Conservation (phyloP, 257 asterid genomes). For the Paulownia fortunei region DNA sequence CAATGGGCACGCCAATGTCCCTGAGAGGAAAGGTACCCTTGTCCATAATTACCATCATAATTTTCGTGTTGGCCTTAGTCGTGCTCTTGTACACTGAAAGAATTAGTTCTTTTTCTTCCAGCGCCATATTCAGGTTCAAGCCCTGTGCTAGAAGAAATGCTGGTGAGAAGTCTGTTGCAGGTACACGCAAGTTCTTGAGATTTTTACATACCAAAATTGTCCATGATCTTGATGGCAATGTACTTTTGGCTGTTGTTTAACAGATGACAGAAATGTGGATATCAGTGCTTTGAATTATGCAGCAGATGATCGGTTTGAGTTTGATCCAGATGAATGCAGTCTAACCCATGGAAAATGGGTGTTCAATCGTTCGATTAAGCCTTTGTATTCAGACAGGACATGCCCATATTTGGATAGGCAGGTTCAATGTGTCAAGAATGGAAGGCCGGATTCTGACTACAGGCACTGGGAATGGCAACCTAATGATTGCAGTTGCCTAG, state of each 20-base stretch:
- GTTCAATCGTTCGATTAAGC: constrained; percentile 67
- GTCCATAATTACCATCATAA: constrained; percentile 50
- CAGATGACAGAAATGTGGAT: constrained; percentile 45
- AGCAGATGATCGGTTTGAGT: constrained; percentile 61
- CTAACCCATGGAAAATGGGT: constrained; percentile 78
- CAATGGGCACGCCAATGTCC: constrained; percentile 53
- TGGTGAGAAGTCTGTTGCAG: constrained; percentile 37
- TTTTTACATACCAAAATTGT: too few relatives aligned
- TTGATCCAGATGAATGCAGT: constrained; percentile 82
- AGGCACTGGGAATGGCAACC: constrained; percentile 92
- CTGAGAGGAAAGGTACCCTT: constrained; percentile 55
- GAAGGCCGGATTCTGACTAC: constrained; percentile 76
- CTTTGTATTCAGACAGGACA: constrained; percentile 66
- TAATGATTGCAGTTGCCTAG: constrained; percentile 89
- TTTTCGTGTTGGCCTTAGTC: constrained; percentile 54
- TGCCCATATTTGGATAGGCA: constrained; percentile 82
- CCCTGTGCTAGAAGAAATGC: constrained; percentile 51
- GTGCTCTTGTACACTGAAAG: constrained; percentile 67
- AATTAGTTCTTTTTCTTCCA: constrained; percentile 52
- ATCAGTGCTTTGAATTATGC: constrained; percentile 49
- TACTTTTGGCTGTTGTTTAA: neutral
- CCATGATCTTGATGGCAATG: too few relatives aligned
- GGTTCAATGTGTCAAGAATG: constrained; percentile 77
- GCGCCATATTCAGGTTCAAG: constrained; percentile 50
- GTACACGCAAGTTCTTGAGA: neutral